Conservation (phyloP, 306 rosid genomes). For the Canavalia gladiata region DNA sequence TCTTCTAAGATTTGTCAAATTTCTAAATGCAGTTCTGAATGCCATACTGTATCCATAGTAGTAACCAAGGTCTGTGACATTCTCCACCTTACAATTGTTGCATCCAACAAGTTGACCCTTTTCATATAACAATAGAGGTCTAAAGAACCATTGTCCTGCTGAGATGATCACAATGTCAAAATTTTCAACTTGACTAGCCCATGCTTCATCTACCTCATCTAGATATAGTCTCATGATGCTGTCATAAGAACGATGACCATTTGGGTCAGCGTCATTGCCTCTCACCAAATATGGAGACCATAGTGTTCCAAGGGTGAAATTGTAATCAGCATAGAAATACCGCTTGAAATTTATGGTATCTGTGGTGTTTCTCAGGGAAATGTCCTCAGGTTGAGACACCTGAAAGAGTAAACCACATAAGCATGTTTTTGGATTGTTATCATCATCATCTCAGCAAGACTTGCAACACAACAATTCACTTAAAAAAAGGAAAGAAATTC, state of each 20-base stretch:
- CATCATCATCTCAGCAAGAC: constrained; percentile 2
- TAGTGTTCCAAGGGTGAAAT: constrained; percentile 70
- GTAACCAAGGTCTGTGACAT: constrained; percentile 53
- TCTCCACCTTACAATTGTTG: constrained; percentile 57
- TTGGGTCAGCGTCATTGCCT: constrained; percentile 57
- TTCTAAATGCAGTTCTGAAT: constrained; percentile 66
- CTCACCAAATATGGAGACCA: constrained; percentile 87
- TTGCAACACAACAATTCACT: not conserved
- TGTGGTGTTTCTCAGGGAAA: constrained; percentile 52
- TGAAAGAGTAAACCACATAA: constrained; percentile 46
- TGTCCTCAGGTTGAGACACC: constrained; percentile 78
- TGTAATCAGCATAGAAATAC: constrained; percentile 67
- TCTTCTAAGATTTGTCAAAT: constrained; percentile 51
- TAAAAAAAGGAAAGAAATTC: no score
- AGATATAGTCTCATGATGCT: constrained; percentile 71
- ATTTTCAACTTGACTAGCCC: constrained; percentile 61
- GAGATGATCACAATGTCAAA: constrained; percentile 84
- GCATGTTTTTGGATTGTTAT: constrained; percentile 12
- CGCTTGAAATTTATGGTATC: constrained; percentile 58
- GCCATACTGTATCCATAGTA: constrained; percentile 71
- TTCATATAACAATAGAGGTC: constrained; percentile 66
- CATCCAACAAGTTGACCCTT: constrained; percentile 70
- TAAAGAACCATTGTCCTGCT: constrained; percentile 93
- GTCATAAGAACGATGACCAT: constrained; percentile 52
- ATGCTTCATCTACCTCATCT: constrained; percentile 71